A percentile compares a stretch with the other conserved stretches of the same genome.
Evolutionary conservation across 257 asterid genomes (phyloP).

Genomic region (Solanum dulcamara): DNA sequence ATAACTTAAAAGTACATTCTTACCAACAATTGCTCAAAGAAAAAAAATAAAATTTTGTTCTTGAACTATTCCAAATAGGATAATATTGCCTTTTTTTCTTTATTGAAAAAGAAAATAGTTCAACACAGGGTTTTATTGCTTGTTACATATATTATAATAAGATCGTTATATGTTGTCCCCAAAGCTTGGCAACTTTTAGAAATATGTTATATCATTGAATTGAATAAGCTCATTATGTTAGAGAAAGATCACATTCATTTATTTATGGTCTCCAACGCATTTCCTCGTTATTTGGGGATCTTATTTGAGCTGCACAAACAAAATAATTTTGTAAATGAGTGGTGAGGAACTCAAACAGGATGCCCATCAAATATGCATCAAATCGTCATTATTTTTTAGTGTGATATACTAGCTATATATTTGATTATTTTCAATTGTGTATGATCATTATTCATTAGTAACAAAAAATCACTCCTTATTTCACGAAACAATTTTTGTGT

Average conservation of each 20-base stretch:
- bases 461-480: background rate
- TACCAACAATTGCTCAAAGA: background rate
- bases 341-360: too few relatives aligned
- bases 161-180: background rate
- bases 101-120: background rate
- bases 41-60: background rate
- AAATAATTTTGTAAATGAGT: too few relatives aligned
- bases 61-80: background rate
- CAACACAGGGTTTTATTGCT: background rate
- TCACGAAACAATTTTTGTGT: background rate
- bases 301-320: too few relatives aligned
- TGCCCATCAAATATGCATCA: too few relatives aligned
- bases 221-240: background rate
- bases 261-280: background rate
- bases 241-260: background rate
- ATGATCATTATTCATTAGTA: background rate
- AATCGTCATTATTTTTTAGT: too few relatives aligned
- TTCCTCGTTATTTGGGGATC: background rate
- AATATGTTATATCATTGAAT: background rate
- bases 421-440: background rate
- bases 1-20: background rate
- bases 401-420: too few relatives aligned
- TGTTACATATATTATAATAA: background rate
- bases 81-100: background rate
- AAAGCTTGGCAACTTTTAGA: background rate